phyloP scores from a whole-genome alignment of 495 filamentous ascomycete species.

The Penicillium antarcticum region DNA sequence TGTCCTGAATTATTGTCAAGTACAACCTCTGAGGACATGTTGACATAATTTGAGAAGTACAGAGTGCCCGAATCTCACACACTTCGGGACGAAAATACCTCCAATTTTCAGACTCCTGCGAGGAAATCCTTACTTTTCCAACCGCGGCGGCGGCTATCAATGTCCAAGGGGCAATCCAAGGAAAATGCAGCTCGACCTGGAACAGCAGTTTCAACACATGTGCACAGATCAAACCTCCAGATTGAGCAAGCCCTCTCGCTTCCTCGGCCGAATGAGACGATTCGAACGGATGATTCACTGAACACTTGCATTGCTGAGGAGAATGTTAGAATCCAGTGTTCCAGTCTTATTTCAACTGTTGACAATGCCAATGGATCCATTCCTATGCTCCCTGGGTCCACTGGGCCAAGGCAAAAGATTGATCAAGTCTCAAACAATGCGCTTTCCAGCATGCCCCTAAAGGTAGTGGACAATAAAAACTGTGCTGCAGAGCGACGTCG shows the following conservation, averaged over 20 bases:
- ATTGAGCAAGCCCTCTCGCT: not conserved
- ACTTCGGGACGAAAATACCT: not conserved
- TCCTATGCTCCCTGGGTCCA: no score
- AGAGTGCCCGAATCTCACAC: not conserved
- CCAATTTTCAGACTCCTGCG: not conserved
- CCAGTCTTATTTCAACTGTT: not conserved
- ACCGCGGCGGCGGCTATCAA: not conserved
- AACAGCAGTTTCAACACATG: not conserved
- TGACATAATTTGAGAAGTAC: not conserved
- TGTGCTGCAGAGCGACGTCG: constrained; percentile 16
- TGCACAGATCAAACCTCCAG: not conserved
- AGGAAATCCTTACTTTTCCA: not conserved
- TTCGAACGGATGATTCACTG: not conserved
- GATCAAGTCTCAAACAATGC: not conserved
- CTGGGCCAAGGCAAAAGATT: not conserved
- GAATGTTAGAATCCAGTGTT: no score
- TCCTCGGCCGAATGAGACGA: not conserved
- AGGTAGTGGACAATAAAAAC: constrained; percentile 1
- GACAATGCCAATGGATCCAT: not conserved
- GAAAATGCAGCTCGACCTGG: not conserved
- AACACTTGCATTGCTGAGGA: not conserved
- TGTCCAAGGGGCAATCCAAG: not conserved
- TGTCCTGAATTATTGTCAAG: not conserved
- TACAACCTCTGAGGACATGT: no score
- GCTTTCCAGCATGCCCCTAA: not conserved